phyloP scores from a whole-genome alignment of 345 rosid species.

The Stellera chamaejasme region DNA sequence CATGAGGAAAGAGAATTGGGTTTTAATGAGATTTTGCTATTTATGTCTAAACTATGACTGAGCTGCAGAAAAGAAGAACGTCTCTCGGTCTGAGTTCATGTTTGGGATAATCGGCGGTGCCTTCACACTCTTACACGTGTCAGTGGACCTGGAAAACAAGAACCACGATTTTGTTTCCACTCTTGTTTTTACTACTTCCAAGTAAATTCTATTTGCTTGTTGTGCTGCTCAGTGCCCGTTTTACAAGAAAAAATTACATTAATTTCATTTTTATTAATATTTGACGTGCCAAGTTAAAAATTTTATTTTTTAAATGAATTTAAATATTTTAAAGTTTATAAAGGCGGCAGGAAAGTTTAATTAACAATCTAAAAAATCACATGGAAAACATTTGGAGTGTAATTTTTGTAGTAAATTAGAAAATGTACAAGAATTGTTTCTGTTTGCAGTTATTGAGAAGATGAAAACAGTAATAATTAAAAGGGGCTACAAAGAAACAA shows the following conservation, averaged over 20 bases:
- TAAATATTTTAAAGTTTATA: background rate
- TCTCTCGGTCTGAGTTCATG: slow-evolving; percentile 22
- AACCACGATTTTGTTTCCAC: background rate
- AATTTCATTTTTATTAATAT: too few relatives aligned
- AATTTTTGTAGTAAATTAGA: too few relatives aligned
- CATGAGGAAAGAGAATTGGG: slow-evolving; percentile 5
- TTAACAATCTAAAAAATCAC: background rate
- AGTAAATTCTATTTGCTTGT: background rate
- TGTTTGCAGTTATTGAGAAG: too few relatives aligned
- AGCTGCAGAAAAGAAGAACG: slow-evolving; percentile 14
- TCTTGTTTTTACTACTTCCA: slow-evolving; percentile 11
- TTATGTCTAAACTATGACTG: slow-evolving; percentile 28
- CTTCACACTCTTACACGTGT: slow-evolving; percentile 27
- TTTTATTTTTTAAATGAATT: too few relatives aligned
- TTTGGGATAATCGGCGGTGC: slow-evolving; percentile 23
- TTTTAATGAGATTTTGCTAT: slow-evolving; percentile 18
- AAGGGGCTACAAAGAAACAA: background rate
- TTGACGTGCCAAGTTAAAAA: too few relatives aligned
- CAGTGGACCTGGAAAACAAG: background rate
- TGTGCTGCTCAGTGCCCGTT: background rate
- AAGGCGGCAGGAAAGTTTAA: background rate
- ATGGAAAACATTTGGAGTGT: too few relatives aligned
- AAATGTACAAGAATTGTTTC: too few relatives aligned
- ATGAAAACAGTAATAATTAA: background rate
- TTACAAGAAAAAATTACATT: too few relatives aligned